Evolutionary conservation across 176 grass and related monocot genomes (phyloP).

Genomic region (Echinochloa phyllopogon): DNA sequence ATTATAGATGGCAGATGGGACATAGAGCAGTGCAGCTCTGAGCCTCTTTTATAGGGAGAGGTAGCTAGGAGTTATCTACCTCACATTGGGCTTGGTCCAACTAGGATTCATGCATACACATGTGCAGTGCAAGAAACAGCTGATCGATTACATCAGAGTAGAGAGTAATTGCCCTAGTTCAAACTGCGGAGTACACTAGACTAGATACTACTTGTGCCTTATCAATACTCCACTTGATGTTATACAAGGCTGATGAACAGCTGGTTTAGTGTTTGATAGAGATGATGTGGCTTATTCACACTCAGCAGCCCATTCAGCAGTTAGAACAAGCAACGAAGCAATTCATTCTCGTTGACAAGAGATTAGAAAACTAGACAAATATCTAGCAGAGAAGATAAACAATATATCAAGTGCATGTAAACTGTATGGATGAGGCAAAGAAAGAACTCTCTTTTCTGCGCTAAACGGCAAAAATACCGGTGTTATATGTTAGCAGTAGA

Average conservation of each 20-base stretch:
- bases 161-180: background rate
- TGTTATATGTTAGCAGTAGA: slow-evolving; percentile 7
- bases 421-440: background rate
- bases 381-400: background rate
- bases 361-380: slow-evolving; percentile 10
- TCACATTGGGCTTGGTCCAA: slow-evolving; percentile 15
- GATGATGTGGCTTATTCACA: background rate
- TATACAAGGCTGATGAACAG: background rate
- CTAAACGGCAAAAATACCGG: slow-evolving; percentile 1
- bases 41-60: slow-evolving; percentile 27
- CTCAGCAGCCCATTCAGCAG: background rate
- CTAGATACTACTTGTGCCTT: background rate
- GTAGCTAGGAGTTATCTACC: background rate
- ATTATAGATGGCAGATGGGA: background rate
- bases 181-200: background rate
- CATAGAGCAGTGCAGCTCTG: background rate
- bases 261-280: background rate
- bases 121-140: slow-evolving; percentile 21
- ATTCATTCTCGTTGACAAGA: slow-evolving; percentile 25
- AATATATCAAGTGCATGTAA: slow-evolving; percentile 7
- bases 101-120: slow-evolving; percentile 31
- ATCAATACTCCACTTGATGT: background rate
- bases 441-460: background rate
- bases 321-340: slow-evolving; percentile 9
- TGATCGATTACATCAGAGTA: background rate